Percentiles rank a stretch among this genome's conserved stretches.
These are phyloP conservation scores for Wickerhamiella shivajii DNA, from an alignment of 805 yeast species.

Conservation along the genomic window DNA sequence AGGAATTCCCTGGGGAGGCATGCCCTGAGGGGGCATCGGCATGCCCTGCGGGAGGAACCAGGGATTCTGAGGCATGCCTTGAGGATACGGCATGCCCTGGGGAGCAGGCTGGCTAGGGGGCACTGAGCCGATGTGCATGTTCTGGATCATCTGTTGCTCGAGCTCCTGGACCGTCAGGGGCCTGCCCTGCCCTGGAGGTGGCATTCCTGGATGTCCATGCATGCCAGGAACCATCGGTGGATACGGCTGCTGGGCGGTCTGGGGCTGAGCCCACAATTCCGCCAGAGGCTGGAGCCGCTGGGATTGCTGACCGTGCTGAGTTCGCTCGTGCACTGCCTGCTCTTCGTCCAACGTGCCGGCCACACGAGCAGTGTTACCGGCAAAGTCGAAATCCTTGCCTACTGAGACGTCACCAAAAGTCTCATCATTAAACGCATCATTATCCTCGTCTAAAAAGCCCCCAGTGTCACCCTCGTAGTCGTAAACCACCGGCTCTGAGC, in stretches of 20 bases:
- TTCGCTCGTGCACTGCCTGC: conserved; percentile 16
- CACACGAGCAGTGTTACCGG: conserved; percentile 26
- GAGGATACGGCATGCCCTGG: conserved; percentile 9
- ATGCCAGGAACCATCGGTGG: too few species aligned
- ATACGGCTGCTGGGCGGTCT: conserved; percentile 10
- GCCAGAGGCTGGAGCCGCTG: conserved; percentile 49
- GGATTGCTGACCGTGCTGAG: conserved; percentile 15
- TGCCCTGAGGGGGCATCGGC: conserved; percentile 2
- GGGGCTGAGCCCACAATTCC: conserved; percentile 43
- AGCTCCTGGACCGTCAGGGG: conserved; percentile 10
- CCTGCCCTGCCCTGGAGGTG: too few species aligned
- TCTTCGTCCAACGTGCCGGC: conserved; percentile 21
- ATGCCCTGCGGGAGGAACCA: not conserved
- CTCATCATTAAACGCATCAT: conserved; percentile 68
- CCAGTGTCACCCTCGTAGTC: conserved; percentile 10
- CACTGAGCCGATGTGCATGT: conserved; percentile 7
- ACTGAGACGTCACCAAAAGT: conserved; percentile 50
- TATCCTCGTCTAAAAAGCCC: conserved; percentile 36
- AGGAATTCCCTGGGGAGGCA: conserved; percentile 4
- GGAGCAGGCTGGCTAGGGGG: conserved; percentile 5
- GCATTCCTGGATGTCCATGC: too few species aligned
- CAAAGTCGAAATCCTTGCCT: conserved; percentile 54
- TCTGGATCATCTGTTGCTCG: conserved; percentile 10
- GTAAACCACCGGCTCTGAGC: conserved; percentile 8
- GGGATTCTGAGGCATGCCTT: conserved; percentile 2